Evolutionary conservation across 257 asterid species (phyloP), one percentile per base, ranked within the genome.

Genomic region (Gardenia jasminoides): DNA sequence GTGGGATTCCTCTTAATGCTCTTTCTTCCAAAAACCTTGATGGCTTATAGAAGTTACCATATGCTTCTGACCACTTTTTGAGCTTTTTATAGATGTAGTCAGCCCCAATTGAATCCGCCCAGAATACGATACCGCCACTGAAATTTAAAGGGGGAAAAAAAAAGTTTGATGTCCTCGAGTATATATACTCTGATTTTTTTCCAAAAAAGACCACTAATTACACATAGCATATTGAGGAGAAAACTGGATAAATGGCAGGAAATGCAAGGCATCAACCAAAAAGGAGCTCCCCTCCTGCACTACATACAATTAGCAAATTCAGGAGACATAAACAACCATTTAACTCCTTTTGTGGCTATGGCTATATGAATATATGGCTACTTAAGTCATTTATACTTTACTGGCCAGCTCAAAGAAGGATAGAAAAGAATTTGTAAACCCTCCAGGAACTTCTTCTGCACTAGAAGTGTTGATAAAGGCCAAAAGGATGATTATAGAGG

Each of bases 51-150:
- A 92, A 91, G 82, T 82, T 83, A 30, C 99, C 99, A 81, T 91
- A 90, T 62, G 77, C 44, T 76, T 87, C 91, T 80, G 88, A 84
- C 98, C 98, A 94, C 83, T 88, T 91, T 82, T 75, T 83, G 80
- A 96, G 98, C 76, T 96, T 92, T 84, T 74, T 88, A 82, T 89
- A 88, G 76, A 96, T 84, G 79, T 82, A 84, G 81, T 83, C 91
- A 76, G 97, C 98, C 22, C 99, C 99, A 76, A 96, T 82, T 44
- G 88, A 84, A 88, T 96, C 99, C 11, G 97, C 99, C 99, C 99
- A 96, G 89, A 88, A 96, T 76, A 96, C 75, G 61, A 96, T 83
- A 65, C 99, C 99, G 48, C 99, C 99, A 56, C 99, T 96, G 96
- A 88, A 54, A 78, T 36, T 36, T 36, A 79, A 70, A 79, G 85